Evolutionary conservation across 208 protist species (phyloP).

Genomic region (Trypanosoma avium): DNA sequence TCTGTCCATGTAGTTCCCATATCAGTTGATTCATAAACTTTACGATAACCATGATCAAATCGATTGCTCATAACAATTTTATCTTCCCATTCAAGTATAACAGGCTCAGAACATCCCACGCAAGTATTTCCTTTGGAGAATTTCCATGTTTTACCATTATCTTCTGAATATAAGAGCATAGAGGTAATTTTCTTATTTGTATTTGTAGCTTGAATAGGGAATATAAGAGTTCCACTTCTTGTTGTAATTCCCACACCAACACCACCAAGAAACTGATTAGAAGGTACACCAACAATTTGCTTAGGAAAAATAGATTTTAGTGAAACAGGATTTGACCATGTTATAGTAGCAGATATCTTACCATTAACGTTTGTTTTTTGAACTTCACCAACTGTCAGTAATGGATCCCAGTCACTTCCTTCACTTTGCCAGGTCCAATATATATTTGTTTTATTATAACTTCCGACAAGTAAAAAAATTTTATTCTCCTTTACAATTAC

Average conservation of each 20-base stretch:
- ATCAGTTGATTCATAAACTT: slow-evolving; percentile 10
- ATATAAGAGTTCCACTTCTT: slow-evolving; percentile 1
- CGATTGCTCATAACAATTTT: neutral
- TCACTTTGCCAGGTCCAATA: no score
- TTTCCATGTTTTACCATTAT: slow-evolving; percentile 1
- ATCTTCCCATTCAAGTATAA: slow-evolving; percentile 2
- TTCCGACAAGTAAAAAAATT: no score
- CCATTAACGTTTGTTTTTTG: no score
- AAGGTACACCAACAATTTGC: neutral
- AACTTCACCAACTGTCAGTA: no score
- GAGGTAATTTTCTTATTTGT: neutral
- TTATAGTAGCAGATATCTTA: no score
- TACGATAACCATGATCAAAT: neutral
- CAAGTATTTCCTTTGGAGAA: neutral
- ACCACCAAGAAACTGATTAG: neutral
- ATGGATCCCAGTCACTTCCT: no score
- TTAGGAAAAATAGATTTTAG: neutral
- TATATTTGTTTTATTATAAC: no score
- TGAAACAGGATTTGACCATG: neutral
- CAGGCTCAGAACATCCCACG: neutral
- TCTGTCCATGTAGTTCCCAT: slow-evolving; percentile 17
- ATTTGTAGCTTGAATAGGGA: neutral
- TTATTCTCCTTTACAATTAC: no score
- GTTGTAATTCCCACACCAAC: neutral
- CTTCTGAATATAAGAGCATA: slow-evolving; percentile 1